phyloP scores from a whole-genome alignment of 805 yeast species.

The Yamadazyma akitaensis region DNA sequence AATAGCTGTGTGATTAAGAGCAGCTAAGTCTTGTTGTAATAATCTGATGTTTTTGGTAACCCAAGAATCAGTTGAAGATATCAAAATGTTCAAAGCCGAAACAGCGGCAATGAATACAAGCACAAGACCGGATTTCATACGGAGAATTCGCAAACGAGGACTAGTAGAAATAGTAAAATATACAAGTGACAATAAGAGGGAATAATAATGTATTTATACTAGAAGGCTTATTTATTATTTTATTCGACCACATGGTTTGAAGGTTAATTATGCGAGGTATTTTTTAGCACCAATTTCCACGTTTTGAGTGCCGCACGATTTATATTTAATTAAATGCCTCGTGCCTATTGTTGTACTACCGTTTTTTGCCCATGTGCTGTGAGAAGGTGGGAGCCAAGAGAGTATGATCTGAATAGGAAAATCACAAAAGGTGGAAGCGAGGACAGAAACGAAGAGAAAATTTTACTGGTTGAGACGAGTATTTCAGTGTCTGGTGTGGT shows the following conservation, averaged over 20 bases:
- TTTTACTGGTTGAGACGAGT: no score
- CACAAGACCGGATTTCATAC: constrained; percentile 1
- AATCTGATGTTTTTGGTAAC: constrained; percentile 32
- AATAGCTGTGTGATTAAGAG: constrained; percentile 28
- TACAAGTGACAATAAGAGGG: not conserved
- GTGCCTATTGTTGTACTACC: not conserved
- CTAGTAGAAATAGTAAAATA: not conserved
- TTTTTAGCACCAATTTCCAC: not conserved
- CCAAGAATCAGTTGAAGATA: constrained; percentile 37
- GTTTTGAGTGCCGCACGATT: not conserved
- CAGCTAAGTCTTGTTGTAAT: constrained; percentile 23
- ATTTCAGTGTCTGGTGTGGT: no score
- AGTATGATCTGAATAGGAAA: no score
- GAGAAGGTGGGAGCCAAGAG: no score
- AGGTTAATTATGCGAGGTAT: not conserved
- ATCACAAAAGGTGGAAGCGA: no score
- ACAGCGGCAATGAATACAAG: constrained; percentile 2
- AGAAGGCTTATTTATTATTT: not conserved
- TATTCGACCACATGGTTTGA: not conserved
- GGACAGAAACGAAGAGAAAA: no score
- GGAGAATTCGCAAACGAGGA: not conserved
- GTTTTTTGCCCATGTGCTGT: no score
- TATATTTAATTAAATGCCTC: not conserved
- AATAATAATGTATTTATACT: not conserved
- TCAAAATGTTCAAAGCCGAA: constrained; percentile 24